Conservation (phyloP, 1,284 basidiomycete genomes). For the Rhodotorula sp. region DNA sequence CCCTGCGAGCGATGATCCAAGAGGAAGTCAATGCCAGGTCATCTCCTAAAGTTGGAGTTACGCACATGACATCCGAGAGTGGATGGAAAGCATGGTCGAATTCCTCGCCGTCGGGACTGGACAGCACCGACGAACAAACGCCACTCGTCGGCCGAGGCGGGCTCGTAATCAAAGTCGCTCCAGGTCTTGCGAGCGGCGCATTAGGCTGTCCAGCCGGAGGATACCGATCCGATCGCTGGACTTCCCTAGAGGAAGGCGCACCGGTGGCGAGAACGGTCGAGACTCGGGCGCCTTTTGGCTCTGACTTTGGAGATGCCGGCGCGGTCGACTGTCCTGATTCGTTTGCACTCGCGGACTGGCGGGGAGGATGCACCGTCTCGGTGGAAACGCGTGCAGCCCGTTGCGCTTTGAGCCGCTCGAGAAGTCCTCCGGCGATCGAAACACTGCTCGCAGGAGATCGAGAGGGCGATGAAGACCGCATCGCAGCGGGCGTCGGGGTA, state of each 20-base stretch:
- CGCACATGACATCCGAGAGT: constrained; percentile 26
- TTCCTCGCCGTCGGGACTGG: constrained; percentile 20
- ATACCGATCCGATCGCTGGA: too few relatives aligned
- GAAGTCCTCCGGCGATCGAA: constrained; percentile 14
- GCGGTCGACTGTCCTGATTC: not conserved
- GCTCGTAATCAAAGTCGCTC: not conserved
- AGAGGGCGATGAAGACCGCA: not conserved
- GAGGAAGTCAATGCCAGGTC: not conserved
- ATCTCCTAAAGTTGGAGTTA: not conserved
- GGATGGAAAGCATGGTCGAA: constrained; percentile 19
- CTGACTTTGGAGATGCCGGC: not conserved
- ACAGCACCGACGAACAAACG: constrained; percentile 2
- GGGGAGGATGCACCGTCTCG: not conserved
- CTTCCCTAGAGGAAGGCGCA: too few relatives aligned
- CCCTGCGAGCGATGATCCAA: not conserved
- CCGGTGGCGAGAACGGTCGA: too few relatives aligned
- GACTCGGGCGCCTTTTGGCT: too few relatives aligned
- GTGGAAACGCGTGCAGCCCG: constrained; percentile 10
- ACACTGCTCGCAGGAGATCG: constrained; percentile 4
- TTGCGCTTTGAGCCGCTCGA: constrained; percentile 26
- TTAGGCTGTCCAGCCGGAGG: too few relatives aligned
- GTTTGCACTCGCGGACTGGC: not conserved
- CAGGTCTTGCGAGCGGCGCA: too few relatives aligned
- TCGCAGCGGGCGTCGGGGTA: not conserved
- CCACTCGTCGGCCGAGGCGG: too few relatives aligned